phyloP scores from a whole-genome alignment of 805 yeast genomes.

The Myxozyma melibiosi region DNA sequence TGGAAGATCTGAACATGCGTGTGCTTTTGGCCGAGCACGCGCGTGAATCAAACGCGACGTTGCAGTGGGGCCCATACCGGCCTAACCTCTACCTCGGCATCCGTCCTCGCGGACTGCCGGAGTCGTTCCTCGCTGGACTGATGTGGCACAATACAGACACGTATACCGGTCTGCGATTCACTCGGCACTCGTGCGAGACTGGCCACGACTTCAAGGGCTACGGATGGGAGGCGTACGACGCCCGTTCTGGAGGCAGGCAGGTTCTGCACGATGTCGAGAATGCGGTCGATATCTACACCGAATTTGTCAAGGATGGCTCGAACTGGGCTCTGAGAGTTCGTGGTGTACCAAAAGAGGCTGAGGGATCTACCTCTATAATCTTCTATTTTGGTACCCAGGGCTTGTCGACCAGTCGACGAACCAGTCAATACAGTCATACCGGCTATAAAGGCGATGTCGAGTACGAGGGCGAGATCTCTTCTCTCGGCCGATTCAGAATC shows the following conservation, averaged over 20 bases:
- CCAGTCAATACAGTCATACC: slow-evolving; percentile 28
- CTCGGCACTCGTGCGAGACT: slow-evolving; percentile 75
- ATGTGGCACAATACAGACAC: slow-evolving; percentile 82
- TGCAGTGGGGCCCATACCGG: slow-evolving; percentile 92
- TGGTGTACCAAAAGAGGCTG: slow-evolving; percentile 61
- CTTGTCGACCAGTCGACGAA: slow-evolving; percentile 34
- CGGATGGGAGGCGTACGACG: slow-evolving; percentile 88
- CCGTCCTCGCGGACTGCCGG: slow-evolving; percentile 72
- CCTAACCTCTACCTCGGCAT: slow-evolving; percentile 85
- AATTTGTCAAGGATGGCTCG: slow-evolving; percentile 67
- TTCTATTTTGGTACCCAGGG: slow-evolving; percentile 78
- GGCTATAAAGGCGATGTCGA: slow-evolving; percentile 43
- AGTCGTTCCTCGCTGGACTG: slow-evolving; percentile 72
- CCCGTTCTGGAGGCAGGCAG: slow-evolving; percentile 84
- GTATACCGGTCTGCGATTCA: slow-evolving; percentile 51
- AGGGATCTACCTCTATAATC: slow-evolving; percentile 58
- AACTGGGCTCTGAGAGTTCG: slow-evolving; percentile 75
- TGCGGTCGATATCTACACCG: slow-evolving; percentile 63
- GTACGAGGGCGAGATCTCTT: slow-evolving; percentile 58
- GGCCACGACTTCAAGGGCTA: slow-evolving; percentile 69
- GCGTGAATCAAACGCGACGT: slow-evolving; percentile 50
- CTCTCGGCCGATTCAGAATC: slow-evolving; percentile 67
- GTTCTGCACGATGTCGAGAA: slow-evolving; percentile 67
- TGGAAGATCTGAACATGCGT: not conserved
- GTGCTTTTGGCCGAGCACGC: slow-evolving; percentile 38